A percentile compares a stretch with the other conserved stretches of the same genome.
Evolutionary conservation across 164 flowering plant genomes (phyloP).

Genomic region (Magnolia officinalis): DNA sequence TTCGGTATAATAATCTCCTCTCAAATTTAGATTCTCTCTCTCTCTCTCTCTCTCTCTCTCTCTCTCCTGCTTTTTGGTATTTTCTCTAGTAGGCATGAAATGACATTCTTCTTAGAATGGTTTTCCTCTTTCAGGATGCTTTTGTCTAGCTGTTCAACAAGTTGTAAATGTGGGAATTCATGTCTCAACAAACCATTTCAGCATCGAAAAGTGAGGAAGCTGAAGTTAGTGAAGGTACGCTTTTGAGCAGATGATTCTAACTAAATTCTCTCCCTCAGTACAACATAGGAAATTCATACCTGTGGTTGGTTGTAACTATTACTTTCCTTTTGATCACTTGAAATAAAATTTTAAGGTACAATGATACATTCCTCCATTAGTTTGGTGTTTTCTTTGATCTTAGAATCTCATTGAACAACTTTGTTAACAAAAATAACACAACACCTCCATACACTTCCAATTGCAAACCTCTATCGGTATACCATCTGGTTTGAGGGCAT

Average conservation of each 20-base stretch:
- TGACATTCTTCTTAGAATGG: constrained; percentile 1
- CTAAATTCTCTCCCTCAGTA: not conserved
- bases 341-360: not conserved
- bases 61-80: not conserved
- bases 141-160: constrained; percentile 81
- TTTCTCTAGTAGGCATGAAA: not conserved
- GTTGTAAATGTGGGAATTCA: constrained; percentile 78
- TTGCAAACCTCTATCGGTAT: too few species aligned
- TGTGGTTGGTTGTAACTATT: not conserved
- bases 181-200: constrained; percentile 94
- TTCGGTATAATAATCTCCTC: not conserved
- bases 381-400: too few species aligned
- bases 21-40: too few species aligned
- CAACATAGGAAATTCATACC: not conserved
- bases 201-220: constrained; percentile 72
- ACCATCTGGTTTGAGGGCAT: too few species aligned
- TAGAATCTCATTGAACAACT: too few species aligned
- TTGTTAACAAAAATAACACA: too few species aligned
- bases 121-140: constrained; percentile 66
- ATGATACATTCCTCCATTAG: not conserved
- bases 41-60: too few species aligned
- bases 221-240: constrained; percentile 81
- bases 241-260: constrained; percentile 2
- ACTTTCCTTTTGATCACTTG: too few species aligned
- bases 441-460: too few species aligned